These are phyloP conservation scores for Exophiala sp. DNA, from an alignment of 2,329 filamentous ascomycete species.

Conservation along the genomic window DNA sequence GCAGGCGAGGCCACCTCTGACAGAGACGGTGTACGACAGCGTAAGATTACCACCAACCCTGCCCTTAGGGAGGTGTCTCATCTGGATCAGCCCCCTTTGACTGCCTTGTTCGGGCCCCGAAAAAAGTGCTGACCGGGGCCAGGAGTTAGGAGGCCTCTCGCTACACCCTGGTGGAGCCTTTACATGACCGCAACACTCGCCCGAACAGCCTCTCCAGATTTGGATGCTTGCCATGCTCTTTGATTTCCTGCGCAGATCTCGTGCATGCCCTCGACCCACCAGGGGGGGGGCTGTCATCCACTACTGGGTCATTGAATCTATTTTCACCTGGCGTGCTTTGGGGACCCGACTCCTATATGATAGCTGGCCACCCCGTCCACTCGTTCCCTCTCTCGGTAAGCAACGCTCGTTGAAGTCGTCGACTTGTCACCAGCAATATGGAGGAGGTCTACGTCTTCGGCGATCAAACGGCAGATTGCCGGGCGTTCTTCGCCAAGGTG, in stretches of 20 bases:
- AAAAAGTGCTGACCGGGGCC: conserved; percentile 15
- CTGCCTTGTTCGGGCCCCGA: conserved; percentile 27
- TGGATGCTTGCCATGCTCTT: conserved; percentile 25
- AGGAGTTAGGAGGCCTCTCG: conserved; percentile 14
- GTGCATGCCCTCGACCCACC: conserved; percentile 27
- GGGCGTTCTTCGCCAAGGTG: conserved; percentile 39
- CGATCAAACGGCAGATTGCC: conserved; percentile 43
- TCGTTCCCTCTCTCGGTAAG: conserved; percentile 18
- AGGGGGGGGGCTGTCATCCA: conserved; percentile 21
- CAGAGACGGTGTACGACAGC: conserved; percentile 8
- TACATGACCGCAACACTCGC: conserved; percentile 24
- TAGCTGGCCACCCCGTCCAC: conserved; percentile 21
- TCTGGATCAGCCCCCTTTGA: conserved; percentile 16
- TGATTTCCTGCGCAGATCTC: conserved; percentile 28
- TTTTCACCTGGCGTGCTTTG: conserved; percentile 23
- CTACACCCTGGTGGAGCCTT: conserved; percentile 19
- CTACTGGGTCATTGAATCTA: conserved; percentile 25
- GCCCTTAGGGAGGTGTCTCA: conserved; percentile 12
- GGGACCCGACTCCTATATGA: conserved; percentile 25
- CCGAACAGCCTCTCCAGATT: conserved; percentile 28
- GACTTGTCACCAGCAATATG: conserved; percentile 25
- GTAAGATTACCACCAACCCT: conserved; percentile 18
- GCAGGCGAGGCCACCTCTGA: background rate
- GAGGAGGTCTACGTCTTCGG: conserved; percentile 42
- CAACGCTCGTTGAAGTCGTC: conserved; percentile 28